Percentiles rank a stretch among this genome's conserved stretches.
Conservation (phyloP, 75 land plant species). For the Chamaecyparis obtusa region DNA sequence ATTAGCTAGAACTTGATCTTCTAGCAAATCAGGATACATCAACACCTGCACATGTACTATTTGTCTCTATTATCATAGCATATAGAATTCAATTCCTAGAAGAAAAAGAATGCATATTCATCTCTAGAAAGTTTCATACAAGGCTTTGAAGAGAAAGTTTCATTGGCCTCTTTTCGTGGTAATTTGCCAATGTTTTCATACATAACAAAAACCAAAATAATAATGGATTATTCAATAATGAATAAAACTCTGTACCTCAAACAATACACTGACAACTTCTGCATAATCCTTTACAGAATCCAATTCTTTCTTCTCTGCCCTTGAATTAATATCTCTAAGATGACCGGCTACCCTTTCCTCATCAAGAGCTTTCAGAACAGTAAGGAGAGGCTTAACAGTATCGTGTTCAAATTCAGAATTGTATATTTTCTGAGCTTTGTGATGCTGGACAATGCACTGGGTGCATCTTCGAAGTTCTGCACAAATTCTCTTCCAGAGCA, state of each 20-base stretch:
- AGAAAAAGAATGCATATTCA: not conserved
- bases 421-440: constrained; percentile 75
- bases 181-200: not conserved
- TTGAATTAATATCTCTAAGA: constrained; percentile 54
- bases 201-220: not conserved
- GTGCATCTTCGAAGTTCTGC: constrained; percentile 64
- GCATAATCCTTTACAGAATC: constrained; percentile 37
- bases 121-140: not conserved
- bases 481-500: constrained; percentile 74
- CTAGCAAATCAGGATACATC: constrained; percentile 67
- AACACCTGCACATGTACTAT: constrained; percentile 59
- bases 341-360: constrained; percentile 78
- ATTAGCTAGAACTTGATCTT: constrained; percentile 69
- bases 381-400: constrained; percentile 61
- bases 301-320: constrained; percentile 29
- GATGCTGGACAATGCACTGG: constrained; percentile 66
- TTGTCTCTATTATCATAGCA: not conserved
- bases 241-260: constrained; percentile 57
- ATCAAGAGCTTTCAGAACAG: constrained; percentile 63
- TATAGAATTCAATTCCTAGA: not conserved
- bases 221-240: not conserved
- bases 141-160: not conserved
- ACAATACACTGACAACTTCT: constrained; percentile 73
- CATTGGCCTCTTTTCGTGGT: not conserved
- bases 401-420: constrained; percentile 52